Conservation (phyloP, 2,329 filamentous ascomycete species). For the Ceratocystis cubensis region DNA sequence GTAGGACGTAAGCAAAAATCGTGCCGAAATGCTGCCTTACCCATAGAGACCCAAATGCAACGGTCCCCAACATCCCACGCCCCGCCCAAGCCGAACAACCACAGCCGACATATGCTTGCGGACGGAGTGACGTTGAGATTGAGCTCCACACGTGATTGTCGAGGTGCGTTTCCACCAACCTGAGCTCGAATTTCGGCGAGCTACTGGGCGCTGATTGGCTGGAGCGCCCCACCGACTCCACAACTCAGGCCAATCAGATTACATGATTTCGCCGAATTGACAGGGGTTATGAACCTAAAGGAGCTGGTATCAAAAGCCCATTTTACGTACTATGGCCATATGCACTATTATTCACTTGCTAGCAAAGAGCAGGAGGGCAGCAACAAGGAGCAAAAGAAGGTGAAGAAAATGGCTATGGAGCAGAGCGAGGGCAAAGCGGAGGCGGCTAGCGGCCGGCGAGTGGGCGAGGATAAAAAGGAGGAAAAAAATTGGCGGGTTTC, state of each 20-base stretch:
- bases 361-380: not conserved
- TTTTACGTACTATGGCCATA: not conserved
- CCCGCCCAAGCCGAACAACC: not conserved
- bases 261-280: not conserved
- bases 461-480: constrained; percentile 14
- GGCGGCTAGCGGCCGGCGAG: not conserved
- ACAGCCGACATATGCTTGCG: not conserved
- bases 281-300: constrained; percentile 6
- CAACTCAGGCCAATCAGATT: not conserved
- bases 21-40: not conserved
- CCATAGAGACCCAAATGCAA: not conserved
- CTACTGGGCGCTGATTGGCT: not conserved
- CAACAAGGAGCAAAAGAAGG: constrained; percentile 9
- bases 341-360: not conserved
- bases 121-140: constrained; percentile 14
- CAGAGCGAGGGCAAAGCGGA: not conserved
- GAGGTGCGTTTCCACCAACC: not conserved
- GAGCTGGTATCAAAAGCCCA: not conserved
- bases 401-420: not conserved
- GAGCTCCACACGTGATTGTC: constrained; percentile 14
- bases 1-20: not conserved
- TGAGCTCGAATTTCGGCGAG: constrained; percentile 2
- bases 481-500: not conserved
- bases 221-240: not conserved
- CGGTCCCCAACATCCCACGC: not conserved